phyloP scores from a whole-genome alignment of 306 rosid species.

The cucumber (Cucumis sativus) region Cucumber_9930_V3 NC_026657.2:28276001-28276500 shows the following conservation, averaged over 20 bases:
- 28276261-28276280: conserved; percentile 96
- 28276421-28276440: conserved; percentile 63
- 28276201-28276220: conserved; percentile 34
- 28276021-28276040: not conserved
- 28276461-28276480: conserved; percentile 98
- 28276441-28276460: conserved; percentile 99
- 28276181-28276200: not conserved
- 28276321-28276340: conserved; percentile 76
- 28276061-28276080: not conserved
- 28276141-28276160: not conserved
- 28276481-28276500: conserved; percentile 77
- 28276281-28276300: conserved; percentile 82
- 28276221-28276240: conserved; percentile 79
- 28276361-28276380: not conserved
- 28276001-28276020: not conserved
- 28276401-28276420: conserved; percentile 2
- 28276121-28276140: not conserved
- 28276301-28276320: conserved; percentile 84
- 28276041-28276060: not conserved
- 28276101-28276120: not conserved
- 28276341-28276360: not conserved
- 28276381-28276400: not conserved
- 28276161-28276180: not conserved
- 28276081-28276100: not conserved
- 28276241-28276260: conserved; percentile 75